These are phyloP conservation scores for Diospyros lotus DNA, from an alignment of 148 eudicot species.

Conservation along the genomic window DNA sequence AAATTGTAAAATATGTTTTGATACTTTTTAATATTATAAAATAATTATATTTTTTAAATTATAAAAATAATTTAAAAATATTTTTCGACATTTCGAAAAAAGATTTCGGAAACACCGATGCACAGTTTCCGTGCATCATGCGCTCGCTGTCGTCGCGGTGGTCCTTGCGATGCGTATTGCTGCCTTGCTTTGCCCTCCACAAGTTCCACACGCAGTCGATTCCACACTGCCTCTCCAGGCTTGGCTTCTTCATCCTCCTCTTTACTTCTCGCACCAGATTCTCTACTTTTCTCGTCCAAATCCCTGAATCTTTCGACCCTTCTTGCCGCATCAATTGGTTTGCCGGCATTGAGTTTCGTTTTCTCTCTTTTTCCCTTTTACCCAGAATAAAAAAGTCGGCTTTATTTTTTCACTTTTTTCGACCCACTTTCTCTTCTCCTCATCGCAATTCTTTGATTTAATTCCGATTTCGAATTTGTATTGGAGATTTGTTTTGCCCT, in stretches of 20 bases:
- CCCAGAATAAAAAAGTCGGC: not conserved
- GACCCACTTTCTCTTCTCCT: not conserved
- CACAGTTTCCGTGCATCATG: no score
- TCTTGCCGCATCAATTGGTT: not conserved
- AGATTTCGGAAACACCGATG: no score
- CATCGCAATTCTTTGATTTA: not conserved
- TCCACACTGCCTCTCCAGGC: not conserved
- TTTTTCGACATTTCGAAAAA: no score
- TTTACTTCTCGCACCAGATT: slow-evolving; percentile 16
- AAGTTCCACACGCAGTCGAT: no score
- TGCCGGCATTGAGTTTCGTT: not conserved
- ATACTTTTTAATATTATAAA: no score
- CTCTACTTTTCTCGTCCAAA: not conserved
- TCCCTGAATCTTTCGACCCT: not conserved
- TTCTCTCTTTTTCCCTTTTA: not conserved
- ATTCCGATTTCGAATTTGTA: not conserved
- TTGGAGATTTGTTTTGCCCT: not conserved
- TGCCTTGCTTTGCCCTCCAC: no score
- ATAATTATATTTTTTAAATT: no score
- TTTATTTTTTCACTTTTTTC: not conserved
- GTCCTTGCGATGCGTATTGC: no score
- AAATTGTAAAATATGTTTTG: no score
- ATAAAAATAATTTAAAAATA: no score
- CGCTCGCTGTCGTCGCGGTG: no score
- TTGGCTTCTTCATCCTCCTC: not conserved